Evolutionary conservation across 352 stramenopile species (phyloP).

Genomic region (Phytophthora uliginosa): DNA sequence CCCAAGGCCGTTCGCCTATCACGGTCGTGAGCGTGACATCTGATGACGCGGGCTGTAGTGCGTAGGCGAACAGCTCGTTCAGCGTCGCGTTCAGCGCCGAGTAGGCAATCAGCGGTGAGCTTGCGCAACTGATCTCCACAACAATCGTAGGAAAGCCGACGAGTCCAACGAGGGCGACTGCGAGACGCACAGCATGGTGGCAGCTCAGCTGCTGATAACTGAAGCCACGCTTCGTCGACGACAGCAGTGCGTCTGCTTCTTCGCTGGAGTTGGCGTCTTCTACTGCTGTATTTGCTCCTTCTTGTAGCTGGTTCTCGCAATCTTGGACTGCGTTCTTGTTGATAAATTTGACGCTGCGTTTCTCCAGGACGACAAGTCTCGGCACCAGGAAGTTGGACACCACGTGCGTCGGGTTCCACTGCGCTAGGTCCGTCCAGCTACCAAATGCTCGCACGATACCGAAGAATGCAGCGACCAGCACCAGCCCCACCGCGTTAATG

Average conservation of each 20-base stretch:
- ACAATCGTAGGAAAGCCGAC: conserved; percentile 21
- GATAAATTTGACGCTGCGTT: conserved; percentile 17
- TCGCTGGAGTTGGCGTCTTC: background rate
- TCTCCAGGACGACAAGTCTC: conserved; percentile 23
- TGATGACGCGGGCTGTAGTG: conserved; percentile 12
- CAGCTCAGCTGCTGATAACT: conserved; percentile 12
- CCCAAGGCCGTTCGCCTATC: conserved; percentile 12
- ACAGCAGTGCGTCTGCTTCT: conserved; percentile 18
- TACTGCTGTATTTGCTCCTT: background rate
- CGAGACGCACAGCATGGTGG: conserved; percentile 14
- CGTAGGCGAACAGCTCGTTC: conserved; percentile 34
- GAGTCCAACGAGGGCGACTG: conserved; percentile 13
- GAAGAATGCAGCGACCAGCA: conserved; percentile 27
- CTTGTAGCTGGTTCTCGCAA: background rate
- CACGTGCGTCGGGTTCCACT: conserved; percentile 27
- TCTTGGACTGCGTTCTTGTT: conserved; percentile 34
- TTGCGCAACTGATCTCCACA: conserved; percentile 12
- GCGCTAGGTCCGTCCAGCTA: conserved; percentile 21
- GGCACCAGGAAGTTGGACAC: conserved; percentile 20
- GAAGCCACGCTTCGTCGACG: background rate
- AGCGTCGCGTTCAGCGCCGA: conserved; percentile 35
- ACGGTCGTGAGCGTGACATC: conserved; percentile 15
- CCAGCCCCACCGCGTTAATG: conserved; percentile 14
- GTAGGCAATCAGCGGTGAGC: conserved; percentile 26
- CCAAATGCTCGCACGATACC: conserved; percentile 14